phyloP scores from a whole-genome alignment of 139 green algal species.

The Chlorokybus atmophyticus region DNA sequence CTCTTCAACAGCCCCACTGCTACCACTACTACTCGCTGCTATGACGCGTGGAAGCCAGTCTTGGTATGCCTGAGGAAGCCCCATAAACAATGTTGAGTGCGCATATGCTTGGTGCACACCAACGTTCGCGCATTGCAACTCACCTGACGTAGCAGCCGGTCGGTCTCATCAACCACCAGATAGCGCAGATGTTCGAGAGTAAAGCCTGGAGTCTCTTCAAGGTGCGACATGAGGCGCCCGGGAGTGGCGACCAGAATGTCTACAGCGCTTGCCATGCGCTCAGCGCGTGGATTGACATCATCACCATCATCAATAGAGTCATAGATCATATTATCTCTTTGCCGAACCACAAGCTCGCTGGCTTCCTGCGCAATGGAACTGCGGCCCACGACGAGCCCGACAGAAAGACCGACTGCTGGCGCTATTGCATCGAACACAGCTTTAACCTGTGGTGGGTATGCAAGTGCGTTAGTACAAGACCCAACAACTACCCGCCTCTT shows the following conservation, averaged over 20 bases:
- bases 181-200: constrained; percentile 45
- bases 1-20: too few relatives aligned
- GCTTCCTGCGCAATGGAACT: constrained; percentile 32
- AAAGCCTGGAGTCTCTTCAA: constrained; percentile 66
- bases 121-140: too few relatives aligned
- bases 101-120: too few relatives aligned
- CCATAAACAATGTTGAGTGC: too few relatives aligned
- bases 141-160: constrained; percentile 77
- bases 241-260: constrained; percentile 72
- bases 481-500: background rate
- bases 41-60: constrained; percentile 69
- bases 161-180: constrained; percentile 84
- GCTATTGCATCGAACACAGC: constrained; percentile 45
- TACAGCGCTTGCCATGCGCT: too few relatives aligned
- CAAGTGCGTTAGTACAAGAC: constrained; percentile 1
- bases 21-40: too few relatives aligned
- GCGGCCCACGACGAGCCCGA: constrained; percentile 44
- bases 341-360: constrained; percentile 15
- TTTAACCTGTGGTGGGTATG: constrained; percentile 23
- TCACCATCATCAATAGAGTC: too few relatives aligned
- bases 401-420: constrained; percentile 13
- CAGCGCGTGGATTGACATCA: too few relatives aligned
- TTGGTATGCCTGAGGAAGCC: constrained; percentile 90
- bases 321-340: too few relatives aligned
- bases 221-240: constrained; percentile 82